Base-by-base conservation (phyloP, 495 filamentous ascomycete genomes). In the Articulospora tetracladia region DNA sequence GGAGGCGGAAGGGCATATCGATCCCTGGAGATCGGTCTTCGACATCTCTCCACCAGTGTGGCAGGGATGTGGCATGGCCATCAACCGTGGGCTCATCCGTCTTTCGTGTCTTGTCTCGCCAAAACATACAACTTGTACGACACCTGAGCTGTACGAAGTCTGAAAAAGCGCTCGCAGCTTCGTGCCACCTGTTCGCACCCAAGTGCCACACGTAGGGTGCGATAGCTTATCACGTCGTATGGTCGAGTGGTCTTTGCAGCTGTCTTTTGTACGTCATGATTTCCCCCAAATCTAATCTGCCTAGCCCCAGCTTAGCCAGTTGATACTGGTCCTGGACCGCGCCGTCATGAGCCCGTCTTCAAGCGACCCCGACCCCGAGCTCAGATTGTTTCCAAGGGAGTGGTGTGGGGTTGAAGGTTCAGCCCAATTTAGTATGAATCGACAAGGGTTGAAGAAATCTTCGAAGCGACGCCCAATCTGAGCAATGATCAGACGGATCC, bases 361-460 rank as follows among this genome's bases (percentile, higher is more conserved):
- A 24, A 25, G 22, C 20, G 47, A 24, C 23, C 11, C 22, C 58
- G 55, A 46, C 54, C 60, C 55, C 50, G 47, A 63, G 61, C 56
- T 28, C 52, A 64, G 44, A 48, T 48, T 59, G 53, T 50, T 60
- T 60, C 62, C 62, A 64, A 57, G 52, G 53, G 57, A 60, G 25
- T 57, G 62, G 62, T 51, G 57, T 39, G 41, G 62, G 52, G 47
- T 57, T 1, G 15, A 17, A 39, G 23, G 24, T 49, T 24, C 55
- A 55, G 39, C 39, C 39, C 39, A 44, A 44, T 11, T 12, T 15
- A 44, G 39, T 19, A 7, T n/a, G 15, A 7, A n/a, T 15, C 17
- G 39, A 44, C 39, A 44, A 44, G 39, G 39, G 17, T 44, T 11
- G 32, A 34, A 22, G 55, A 28, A 30, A 30, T 60, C 58, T 52